Conservation (phyloP, 805 yeast species). For the Candida pseudofarinosa region DNA sequence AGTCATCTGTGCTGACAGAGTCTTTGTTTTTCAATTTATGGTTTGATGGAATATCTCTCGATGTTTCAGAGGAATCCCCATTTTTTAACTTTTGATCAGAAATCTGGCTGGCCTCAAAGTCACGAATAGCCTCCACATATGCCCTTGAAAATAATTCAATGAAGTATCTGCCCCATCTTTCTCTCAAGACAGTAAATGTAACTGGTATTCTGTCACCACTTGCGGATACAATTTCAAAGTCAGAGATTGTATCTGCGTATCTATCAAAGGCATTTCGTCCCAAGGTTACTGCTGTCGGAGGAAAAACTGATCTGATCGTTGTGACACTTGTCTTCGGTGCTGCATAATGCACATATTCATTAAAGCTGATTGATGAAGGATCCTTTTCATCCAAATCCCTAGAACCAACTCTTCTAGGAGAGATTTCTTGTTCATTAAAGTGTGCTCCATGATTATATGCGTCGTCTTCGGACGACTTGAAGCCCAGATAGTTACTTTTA, state of each 20-base stretch:
- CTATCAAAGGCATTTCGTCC: slow-evolving; percentile 73
- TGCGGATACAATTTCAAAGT: slow-evolving; percentile 66
- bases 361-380: slow-evolving; percentile 44
- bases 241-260: slow-evolving; percentile 59
- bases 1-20: slow-evolving; percentile 8
- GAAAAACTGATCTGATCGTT: slow-evolving; percentile 65
- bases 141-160: slow-evolving; percentile 58
- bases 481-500: slow-evolving; percentile 4
- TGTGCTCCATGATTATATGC: not conserved
- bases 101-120: slow-evolving; percentile 27
- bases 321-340: slow-evolving; percentile 69
- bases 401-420: slow-evolving; percentile 10
- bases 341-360: slow-evolving; percentile 68
- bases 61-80: not conserved
- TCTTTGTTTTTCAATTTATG: slow-evolving; percentile 8
- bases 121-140: slow-evolving; percentile 54
- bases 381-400: slow-evolving; percentile 13
- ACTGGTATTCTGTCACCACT: slow-evolving; percentile 68
- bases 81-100: not conserved
- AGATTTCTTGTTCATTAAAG: slow-evolving; percentile 3
- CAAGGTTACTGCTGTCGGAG: slow-evolving; percentile 71
- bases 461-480: slow-evolving; percentile 8
- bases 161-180: slow-evolving; percentile 76
- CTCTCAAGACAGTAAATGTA: slow-evolving; percentile 56
- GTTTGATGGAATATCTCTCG: not conserved